These are phyloP conservation scores for Vinca minor DNA, from an alignment of 257 asterid genomes.

Conservation along the genomic window DNA sequence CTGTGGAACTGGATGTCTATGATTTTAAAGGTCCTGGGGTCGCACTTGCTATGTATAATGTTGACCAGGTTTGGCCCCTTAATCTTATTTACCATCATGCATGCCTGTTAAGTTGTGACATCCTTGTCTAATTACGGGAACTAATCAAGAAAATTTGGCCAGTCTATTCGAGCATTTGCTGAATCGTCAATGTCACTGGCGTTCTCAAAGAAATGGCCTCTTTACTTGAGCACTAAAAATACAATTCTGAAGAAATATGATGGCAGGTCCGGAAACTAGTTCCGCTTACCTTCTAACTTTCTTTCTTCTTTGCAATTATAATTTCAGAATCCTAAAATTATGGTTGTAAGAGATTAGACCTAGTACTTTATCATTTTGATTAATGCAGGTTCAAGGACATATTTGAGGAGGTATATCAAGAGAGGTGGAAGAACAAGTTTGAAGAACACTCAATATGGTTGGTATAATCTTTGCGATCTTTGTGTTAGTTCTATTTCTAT, in stretches of 20 bases:
- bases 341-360: neutral
- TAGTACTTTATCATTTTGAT: neutral
- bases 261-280: slow-evolving; percentile 52
- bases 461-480: slow-evolving; percentile 14
- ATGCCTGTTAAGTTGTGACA: slow-evolving; percentile 7
- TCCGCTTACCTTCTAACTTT: neutral
- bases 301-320: slow-evolving; percentile 2
- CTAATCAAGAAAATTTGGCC: slow-evolving; percentile 18
- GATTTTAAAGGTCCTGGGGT: slow-evolving; percentile 84
- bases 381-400: slow-evolving; percentile 71
- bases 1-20: slow-evolving; percentile 53
- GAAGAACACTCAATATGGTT: slow-evolving; percentile 84
- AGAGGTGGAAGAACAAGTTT: slow-evolving; percentile 67
- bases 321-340: neutral
- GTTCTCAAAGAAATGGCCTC: slow-evolving; percentile 79
- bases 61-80: slow-evolving; percentile 60
- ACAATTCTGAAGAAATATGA: slow-evolving; percentile 88
- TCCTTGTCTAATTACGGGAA: slow-evolving; percentile 6
- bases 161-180: slow-evolving; percentile 90
- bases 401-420: slow-evolving; percentile 85
- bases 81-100: neutral
- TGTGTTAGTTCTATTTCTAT: neutral
- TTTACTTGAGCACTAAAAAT: slow-evolving; percentile 83
- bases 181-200: slow-evolving; percentile 93
- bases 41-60: slow-evolving; percentile 86